Evolutionary conservation across 106 monocot genomes (phyloP), one percentile per base, ranked within the genome.

Genomic region (Hemerocallis citrina): DNA sequence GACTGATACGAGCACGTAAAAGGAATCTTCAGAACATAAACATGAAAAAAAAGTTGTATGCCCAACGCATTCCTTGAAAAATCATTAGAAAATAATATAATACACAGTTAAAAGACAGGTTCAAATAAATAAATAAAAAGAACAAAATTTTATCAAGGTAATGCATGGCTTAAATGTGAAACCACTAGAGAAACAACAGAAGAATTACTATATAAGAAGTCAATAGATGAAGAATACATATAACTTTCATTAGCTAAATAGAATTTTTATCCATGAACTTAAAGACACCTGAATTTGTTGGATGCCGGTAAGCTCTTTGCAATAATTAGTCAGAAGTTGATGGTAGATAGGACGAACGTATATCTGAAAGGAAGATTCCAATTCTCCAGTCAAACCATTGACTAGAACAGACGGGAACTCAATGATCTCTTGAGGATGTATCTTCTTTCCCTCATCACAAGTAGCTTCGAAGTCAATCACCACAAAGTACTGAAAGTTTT

Each of bases 401-500:
- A 94, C 85, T 64, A 94, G 16, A 64, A 94, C 93, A 61, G 93
- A 94, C 34, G 89, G 93, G 45, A 94, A 85, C 59, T 93, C 93
- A 59, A 93, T 93, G 30, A 89, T 93, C 57, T 93, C 93, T 65
- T 93, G 89, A 16, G 93, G 93, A 29, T 75, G 55, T 27, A 57
- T 66, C 15, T 75, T 79, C 28, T 65, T 82, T 29, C 80, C 85
- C 68, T 89, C 82, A 52, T 93, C 93, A 68, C 93, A 89, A 46
- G 93, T 93, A 64, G 93, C 93, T 65, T 93, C 93, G 59, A 93
- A 93, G 61, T 93, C 93, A 32, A 89, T 83, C 44, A 93, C 93
- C 63, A 93, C 89, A 77, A 93, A 93, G 65, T 82, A 89, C 8
- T 93, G 82, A 76, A 89, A 93, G 41, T 89, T 80, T 61, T 93